Evolutionary conservation across 352 stramenopile genomes (phyloP).

Genomic region (Phytophthora uliginosa): DNA sequence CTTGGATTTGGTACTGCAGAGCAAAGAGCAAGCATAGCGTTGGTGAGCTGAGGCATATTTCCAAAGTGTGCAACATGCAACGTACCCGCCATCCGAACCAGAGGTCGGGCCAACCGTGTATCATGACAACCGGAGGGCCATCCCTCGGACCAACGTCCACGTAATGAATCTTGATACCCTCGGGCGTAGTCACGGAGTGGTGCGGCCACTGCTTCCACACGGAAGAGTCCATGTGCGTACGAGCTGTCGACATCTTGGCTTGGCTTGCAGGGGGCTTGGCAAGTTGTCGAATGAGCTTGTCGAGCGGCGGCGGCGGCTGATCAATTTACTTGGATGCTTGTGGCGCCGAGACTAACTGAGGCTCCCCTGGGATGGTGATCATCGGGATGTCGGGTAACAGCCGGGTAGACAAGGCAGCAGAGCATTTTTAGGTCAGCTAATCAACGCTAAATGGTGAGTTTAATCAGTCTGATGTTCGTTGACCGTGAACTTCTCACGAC

Average conservation of each 20-base stretch:
- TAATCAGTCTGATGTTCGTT: constrained; percentile 1
- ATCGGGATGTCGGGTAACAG: constrained; percentile 9
- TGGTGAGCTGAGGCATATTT: neutral
- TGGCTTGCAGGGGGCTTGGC: constrained; percentile 24
- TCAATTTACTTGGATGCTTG: constrained; percentile 1
- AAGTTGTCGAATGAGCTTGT: constrained; percentile 14
- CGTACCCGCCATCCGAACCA: constrained; percentile 70
- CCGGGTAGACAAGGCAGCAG: constrained; percentile 23
- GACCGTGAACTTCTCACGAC: constrained; percentile 16
- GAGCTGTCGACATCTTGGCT: constrained; percentile 24
- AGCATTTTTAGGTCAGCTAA: constrained; percentile 32
- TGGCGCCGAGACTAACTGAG: neutral
- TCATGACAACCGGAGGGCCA: constrained; percentile 57
- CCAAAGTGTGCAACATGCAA: neutral
- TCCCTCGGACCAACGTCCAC: constrained; percentile 58
- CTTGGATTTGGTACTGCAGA: constrained; percentile 56
- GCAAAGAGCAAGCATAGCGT: neutral
- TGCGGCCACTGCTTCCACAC: constrained; percentile 49
- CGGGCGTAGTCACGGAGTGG: constrained; percentile 39
- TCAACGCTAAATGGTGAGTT: constrained; percentile 15
- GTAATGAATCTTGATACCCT: constrained; percentile 58
- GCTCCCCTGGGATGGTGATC: constrained; percentile 25
- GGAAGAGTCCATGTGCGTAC: constrained; percentile 27
- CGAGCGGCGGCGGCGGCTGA: neutral
- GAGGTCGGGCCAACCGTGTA: constrained; percentile 75